These are phyloP conservation scores for Penicillium paradoxum DNA, from an alignment of 495 filamentous ascomycete species.

Conservation along the genomic window DNA sequence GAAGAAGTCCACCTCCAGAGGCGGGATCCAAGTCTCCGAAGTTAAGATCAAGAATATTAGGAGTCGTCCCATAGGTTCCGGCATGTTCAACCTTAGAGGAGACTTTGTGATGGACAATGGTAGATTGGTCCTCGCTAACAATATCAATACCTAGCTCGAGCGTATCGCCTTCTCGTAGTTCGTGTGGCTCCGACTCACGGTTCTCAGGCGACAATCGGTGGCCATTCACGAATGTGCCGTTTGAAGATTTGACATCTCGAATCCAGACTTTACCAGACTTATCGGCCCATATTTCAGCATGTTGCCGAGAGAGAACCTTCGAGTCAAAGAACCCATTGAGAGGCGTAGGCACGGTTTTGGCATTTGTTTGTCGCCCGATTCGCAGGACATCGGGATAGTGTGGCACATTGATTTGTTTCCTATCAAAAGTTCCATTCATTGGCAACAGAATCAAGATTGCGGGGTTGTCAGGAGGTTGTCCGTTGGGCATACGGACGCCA, in stretches of 20 bases:
- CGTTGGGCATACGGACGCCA: conserved; percentile 53
- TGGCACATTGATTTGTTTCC: conserved; percentile 90
- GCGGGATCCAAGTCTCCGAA: conserved; percentile 79
- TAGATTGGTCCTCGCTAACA: conserved; percentile 96
- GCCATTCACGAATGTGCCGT: conserved; percentile 98
- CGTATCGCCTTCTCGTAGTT: conserved; percentile 80
- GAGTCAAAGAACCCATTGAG: conserved; percentile 95
- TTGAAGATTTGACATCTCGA: conserved; percentile 94
- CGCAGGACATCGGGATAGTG: conserved; percentile 82
- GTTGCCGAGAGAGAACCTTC: conserved; percentile 92
- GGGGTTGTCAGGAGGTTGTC: conserved; percentile 54
- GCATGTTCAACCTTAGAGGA: conserved; percentile 94
- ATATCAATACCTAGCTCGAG: conserved; percentile 96
- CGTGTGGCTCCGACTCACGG: conserved; percentile 89
- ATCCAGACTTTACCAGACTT: conserved; percentile 88
- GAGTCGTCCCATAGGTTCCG: conserved; percentile 62
- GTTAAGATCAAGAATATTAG: conserved; percentile 77
- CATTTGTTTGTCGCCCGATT: conserved; percentile 95
- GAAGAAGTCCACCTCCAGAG: conserved; percentile 63
- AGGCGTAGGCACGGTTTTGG: conserved; percentile 85
- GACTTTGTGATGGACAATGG: conserved; percentile 96
- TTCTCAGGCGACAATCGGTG: conserved; percentile 85
- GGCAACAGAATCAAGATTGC: conserved; percentile 79
- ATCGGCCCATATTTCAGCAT: conserved; percentile 95
- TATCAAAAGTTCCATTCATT: conserved; percentile 91